A percentile compares a stretch with the other conserved stretches of the same genome.
These are phyloP conservation scores for Fusarium devonianum DNA, from an alignment of 2,329 filamentous ascomycete species.

Conservation along the genomic window DNA sequence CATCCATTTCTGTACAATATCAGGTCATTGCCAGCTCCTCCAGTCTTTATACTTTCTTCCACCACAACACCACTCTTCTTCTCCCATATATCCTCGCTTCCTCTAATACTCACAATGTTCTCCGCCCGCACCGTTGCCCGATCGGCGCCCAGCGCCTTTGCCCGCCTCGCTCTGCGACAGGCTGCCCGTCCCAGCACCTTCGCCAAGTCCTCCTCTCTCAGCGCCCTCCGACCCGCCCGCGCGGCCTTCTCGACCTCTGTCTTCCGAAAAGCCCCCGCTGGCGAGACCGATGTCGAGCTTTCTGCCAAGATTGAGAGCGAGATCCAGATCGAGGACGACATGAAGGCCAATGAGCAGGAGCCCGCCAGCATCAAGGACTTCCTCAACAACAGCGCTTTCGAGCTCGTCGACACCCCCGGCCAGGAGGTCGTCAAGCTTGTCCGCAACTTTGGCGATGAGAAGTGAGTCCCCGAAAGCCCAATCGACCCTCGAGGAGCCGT, in stretches of 20 bases:
- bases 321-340: slow-evolving; percentile 82
- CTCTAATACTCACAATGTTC: slow-evolving; percentile 63
- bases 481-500: slow-evolving; percentile 6
- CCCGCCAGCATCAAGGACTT: slow-evolving; percentile 86
- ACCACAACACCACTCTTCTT: not conserved
- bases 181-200: slow-evolving; percentile 59
- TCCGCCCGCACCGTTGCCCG: slow-evolving; percentile 72
- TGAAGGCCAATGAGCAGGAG: slow-evolving; percentile 74
- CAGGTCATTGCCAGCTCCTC: slow-evolving; percentile 21
- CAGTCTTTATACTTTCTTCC: slow-evolving; percentile 8
- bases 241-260: slow-evolving; percentile 57
- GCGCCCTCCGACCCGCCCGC: slow-evolving; percentile 46
- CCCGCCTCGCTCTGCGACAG: slow-evolving; percentile 63
- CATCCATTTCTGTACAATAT: slow-evolving; percentile 18
- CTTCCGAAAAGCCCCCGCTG: slow-evolving; percentile 51
- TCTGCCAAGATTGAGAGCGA: slow-evolving; percentile 86
- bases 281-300: slow-evolving; percentile 78
- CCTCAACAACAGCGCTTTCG: slow-evolving; percentile 82
- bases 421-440: slow-evolving; percentile 87
- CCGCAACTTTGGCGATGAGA: slow-evolving; percentile 86
- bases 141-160: slow-evolving; percentile 69
- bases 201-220: slow-evolving; percentile 52
- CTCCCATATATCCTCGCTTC: not conserved
- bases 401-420: slow-evolving; percentile 82
- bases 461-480: slow-evolving; percentile 61